Conservation (phyloP, 768 basidiomycete species). For the Mycena alexandri region DNA sequence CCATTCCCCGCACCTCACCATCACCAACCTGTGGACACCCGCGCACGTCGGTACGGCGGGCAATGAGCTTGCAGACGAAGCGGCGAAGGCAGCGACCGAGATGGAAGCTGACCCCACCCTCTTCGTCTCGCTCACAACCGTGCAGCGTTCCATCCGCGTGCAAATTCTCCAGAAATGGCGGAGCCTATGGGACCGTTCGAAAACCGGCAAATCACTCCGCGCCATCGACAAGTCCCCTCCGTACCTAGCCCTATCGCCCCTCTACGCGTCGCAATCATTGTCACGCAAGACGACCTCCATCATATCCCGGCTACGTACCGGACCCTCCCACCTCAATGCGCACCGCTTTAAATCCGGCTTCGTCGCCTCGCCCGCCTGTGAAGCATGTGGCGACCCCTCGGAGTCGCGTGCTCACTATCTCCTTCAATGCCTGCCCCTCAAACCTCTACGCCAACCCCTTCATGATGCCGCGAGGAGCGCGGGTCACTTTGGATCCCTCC, state of each 20-base stretch:
- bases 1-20: background rate
- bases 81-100: background rate
- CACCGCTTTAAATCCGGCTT: slow-evolving; percentile 3
- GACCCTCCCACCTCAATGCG: background rate
- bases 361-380: background rate
- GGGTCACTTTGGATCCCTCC: too few species aligned
- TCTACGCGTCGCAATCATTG: background rate
- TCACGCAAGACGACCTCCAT: background rate
- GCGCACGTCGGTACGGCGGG: background rate
- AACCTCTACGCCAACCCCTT: too few species aligned
- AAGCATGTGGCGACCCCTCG: background rate
- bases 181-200: too few species aligned
- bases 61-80: background rate
- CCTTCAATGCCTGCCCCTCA: background rate
- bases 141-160: background rate
- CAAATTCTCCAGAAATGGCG: too few species aligned
- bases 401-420: background rate
- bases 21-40: background rate
- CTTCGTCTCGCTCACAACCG: slow-evolving; percentile 2
- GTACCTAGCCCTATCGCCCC: too few species aligned
- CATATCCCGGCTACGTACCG: background rate
- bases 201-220: too few species aligned
- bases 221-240: too few species aligned
- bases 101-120: background rate
- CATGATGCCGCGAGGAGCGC: too few species aligned